Conservation (phyloP, 1,284 basidiomycete genomes). For the Grifola frondosa region DNA sequence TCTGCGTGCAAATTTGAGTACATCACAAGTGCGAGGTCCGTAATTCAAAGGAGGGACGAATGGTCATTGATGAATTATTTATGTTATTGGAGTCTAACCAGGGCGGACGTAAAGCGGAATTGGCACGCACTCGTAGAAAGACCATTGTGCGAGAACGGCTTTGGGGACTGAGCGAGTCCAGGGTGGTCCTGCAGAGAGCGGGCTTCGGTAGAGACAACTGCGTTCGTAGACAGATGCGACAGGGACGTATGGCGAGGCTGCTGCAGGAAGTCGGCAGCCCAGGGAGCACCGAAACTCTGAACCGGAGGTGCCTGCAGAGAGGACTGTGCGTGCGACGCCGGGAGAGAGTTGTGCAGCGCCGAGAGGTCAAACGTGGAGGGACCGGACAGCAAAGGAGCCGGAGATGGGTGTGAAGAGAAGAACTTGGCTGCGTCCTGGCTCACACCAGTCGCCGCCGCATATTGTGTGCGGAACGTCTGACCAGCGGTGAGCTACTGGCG, state of each 20-base stretch:
- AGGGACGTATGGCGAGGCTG: slow-evolving; percentile 25
- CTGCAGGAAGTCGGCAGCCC: slow-evolving; percentile 63
- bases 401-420: slow-evolving; percentile 45
- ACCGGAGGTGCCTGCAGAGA: slow-evolving; percentile 16
- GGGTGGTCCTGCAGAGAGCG: slow-evolving; percentile 11
- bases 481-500: slow-evolving; percentile 11
- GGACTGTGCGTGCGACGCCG: slow-evolving; percentile 35
- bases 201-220: slow-evolving; percentile 7
- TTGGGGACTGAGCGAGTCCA: neutral
- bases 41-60: too few species aligned
- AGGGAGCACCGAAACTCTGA: slow-evolving; percentile 36
- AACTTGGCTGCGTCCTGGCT: slow-evolving; percentile 70
- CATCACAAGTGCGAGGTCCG: too few species aligned
- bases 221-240: slow-evolving; percentile 3
- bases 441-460: slow-evolving; percentile 40
- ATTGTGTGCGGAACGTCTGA: slow-evolving; percentile 62
- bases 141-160: too few species aligned
- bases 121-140: too few species aligned
- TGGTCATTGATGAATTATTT: too few species aligned
- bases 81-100: too few species aligned
- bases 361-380: slow-evolving; percentile 54
- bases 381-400: slow-evolving; percentile 35
- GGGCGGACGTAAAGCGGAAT: too few species aligned
- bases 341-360: slow-evolving; percentile 54
- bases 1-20: too few species aligned